Percentiles rank a stretch among this genome's conserved stretches.
Conservation (phyloP, 2,329 filamentous ascomycete genomes). For the Elsinoe batatas region DNA sequence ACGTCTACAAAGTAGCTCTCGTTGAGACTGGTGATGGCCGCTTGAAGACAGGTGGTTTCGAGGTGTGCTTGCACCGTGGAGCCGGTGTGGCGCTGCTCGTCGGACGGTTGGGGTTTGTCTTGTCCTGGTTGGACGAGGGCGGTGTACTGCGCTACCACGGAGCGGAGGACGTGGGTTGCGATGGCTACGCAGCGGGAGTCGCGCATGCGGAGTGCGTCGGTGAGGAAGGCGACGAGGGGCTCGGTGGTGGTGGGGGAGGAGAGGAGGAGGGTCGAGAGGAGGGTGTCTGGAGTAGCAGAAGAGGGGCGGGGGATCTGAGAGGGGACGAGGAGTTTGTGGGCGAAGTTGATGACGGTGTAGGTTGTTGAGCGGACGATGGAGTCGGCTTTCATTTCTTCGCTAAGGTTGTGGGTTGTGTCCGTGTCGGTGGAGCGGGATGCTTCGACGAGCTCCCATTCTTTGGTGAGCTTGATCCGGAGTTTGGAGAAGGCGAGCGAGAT, state of each 20-base stretch:
- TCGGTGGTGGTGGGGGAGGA: constrained; percentile 69
- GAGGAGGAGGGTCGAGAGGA: constrained; percentile 74
- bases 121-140: constrained; percentile 27
- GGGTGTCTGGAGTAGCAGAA: constrained; percentile 33
- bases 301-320: background rate
- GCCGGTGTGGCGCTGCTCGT: constrained; percentile 42
- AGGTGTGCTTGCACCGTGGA: constrained; percentile 73
- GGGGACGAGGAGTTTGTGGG: constrained; percentile 62
- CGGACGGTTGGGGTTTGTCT: constrained; percentile 30
- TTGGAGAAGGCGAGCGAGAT: constrained; percentile 73
- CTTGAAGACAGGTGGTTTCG: constrained; percentile 76
- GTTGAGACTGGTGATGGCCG: constrained; percentile 80
- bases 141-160: constrained; percentile 47
- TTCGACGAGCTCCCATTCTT: constrained; percentile 72
- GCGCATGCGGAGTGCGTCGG: constrained; percentile 78
- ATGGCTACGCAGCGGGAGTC: constrained; percentile 82
- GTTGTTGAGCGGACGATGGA: constrained; percentile 90
- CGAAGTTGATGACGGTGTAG: constrained; percentile 83
- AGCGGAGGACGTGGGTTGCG: constrained; percentile 76
- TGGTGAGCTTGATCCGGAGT: constrained; percentile 75
- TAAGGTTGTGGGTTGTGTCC: constrained; percentile 48
- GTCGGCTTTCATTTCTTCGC: constrained; percentile 96
- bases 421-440: constrained; percentile 48
- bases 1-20: constrained; percentile 95
- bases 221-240: constrained; percentile 82